Evolutionary conservation across 2,329 filamentous ascomycete species (phyloP).

Genomic region (Aspergillus glaucus): DNA sequence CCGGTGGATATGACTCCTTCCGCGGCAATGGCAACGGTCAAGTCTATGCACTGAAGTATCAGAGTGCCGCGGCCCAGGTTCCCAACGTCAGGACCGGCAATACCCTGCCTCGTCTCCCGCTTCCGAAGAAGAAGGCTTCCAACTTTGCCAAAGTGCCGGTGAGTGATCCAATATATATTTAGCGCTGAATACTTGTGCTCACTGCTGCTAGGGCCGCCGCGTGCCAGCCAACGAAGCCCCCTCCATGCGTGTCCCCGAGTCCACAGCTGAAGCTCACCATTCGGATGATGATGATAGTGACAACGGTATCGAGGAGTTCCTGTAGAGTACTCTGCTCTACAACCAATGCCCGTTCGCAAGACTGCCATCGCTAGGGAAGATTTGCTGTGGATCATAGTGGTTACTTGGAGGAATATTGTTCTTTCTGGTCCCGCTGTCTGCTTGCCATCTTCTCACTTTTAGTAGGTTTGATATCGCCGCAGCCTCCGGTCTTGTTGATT

Average conservation of each 20-base stretch:
- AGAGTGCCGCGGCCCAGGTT: not conserved
- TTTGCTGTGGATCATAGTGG: too few species aligned
- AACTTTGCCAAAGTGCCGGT: slow-evolving; percentile 22
- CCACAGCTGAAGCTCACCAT: slow-evolving; percentile 6
- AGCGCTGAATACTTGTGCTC: not conserved
- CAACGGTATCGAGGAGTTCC: slow-evolving; percentile 14
- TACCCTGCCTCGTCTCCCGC: not conserved
- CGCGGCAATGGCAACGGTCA: not conserved
- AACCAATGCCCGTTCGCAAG: too few species aligned
- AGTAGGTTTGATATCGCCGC: too few species aligned
- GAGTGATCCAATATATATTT: not conserved
- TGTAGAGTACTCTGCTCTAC: slow-evolving; percentile 1
- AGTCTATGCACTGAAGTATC: not conserved
- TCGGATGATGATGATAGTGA: slow-evolving; percentile 20
- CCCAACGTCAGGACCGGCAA: slow-evolving; percentile 1
- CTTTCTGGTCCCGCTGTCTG: too few species aligned
- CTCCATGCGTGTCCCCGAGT: slow-evolving; percentile 13
- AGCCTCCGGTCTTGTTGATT: too few species aligned
- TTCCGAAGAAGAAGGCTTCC: slow-evolving; percentile 4
- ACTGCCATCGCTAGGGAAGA: too few species aligned
- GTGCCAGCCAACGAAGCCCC: slow-evolving; percentile 14
- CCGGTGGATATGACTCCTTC: slow-evolving; percentile 1
- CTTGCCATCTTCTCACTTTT: too few species aligned
- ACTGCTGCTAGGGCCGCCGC: slow-evolving; percentile 11
- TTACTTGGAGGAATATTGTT: too few species aligned